Conservation (phyloP, 345 rosid genomes). For the Carallia brachiata region DNA sequence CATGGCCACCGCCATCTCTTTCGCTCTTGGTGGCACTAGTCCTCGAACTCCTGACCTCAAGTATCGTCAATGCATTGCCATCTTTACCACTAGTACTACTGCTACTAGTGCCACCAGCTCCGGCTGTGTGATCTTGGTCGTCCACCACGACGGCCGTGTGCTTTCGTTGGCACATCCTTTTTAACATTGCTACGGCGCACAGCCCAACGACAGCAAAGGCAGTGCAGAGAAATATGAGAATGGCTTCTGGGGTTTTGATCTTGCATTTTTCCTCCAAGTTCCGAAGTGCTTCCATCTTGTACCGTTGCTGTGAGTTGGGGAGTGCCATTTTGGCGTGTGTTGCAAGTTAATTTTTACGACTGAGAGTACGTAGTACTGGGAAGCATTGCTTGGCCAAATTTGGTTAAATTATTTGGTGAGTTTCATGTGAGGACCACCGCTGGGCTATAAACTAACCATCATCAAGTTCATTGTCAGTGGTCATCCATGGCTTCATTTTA, state of each 20-base stretch:
- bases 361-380: too few relatives aligned
- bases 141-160: slow-evolving; percentile 12
- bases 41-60: too few relatives aligned
- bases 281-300: slow-evolving; percentile 69
- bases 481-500: not conserved
- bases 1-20: not conserved
- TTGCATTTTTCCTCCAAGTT: slow-evolving; percentile 60
- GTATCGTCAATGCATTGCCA: too few relatives aligned
- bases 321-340: not conserved
- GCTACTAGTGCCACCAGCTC: not conserved
- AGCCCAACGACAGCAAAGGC: slow-evolving; percentile 44
- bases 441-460: not conserved
- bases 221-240: slow-evolving; percentile 44
- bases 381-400: too few relatives aligned
- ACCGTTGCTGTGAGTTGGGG: not conserved
- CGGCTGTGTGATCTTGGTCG: not conserved
- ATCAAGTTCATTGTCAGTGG: not conserved
- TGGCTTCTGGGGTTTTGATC: slow-evolving; percentile 51
- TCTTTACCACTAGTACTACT: not conserved
- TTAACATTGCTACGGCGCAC: slow-evolving; percentile 37
- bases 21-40: too few relatives aligned
- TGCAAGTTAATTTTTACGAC: not conserved
- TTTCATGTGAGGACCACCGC: slow-evolving; percentile 61
- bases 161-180: slow-evolving; percentile 39
- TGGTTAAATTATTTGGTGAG: slow-evolving; percentile 8